A percentile compares a stretch with the other conserved stretches of the same genome.
Conservation (phyloP, 2,329 filamentous ascomycete genomes). For the Furcasterigmium furcatum region DNA sequence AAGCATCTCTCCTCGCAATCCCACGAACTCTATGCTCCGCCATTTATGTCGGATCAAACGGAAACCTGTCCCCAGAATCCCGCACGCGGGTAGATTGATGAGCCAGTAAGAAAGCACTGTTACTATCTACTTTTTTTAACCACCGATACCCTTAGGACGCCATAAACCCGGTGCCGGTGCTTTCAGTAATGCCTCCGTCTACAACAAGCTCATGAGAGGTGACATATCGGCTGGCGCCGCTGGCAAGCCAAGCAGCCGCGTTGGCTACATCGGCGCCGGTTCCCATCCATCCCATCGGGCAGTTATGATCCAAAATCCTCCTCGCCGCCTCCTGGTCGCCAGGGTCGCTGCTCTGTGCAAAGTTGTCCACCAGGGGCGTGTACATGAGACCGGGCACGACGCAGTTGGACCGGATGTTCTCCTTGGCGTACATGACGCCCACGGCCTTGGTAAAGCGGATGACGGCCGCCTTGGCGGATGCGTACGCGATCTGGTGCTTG, state of each 20-base stretch:
- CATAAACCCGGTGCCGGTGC: background rate
- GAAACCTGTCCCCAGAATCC: too few relatives aligned
- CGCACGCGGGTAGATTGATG: too few relatives aligned
- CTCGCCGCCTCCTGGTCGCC: background rate
- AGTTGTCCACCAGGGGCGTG: background rate
- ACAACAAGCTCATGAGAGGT: background rate
- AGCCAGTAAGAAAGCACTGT: too few relatives aligned
- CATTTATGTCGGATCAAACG: too few relatives aligned
- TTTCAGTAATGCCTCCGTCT: background rate
- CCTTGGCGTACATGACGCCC: background rate
- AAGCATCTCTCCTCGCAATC: too few relatives aligned
- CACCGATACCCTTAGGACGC: too few relatives aligned
- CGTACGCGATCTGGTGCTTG: slow-evolving; percentile 1
- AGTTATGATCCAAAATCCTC: background rate
- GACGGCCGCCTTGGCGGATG: background rate
- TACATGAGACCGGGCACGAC: background rate
- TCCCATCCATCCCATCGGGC: background rate
- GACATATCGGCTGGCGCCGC: background rate
- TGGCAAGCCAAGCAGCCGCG: background rate
- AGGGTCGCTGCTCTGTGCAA: background rate
- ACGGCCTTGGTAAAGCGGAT: slow-evolving; percentile 2
- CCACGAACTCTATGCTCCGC: too few relatives aligned
- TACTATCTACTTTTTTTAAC: too few relatives aligned
- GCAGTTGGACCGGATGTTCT: background rate
- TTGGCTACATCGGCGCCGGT: background rate